Percentiles rank a stretch among this genome's conserved stretches.
Evolutionary conservation across 1,284 basidiomycete genomes (phyloP).

Genomic region (Exsudoporus floridanus): DNA sequence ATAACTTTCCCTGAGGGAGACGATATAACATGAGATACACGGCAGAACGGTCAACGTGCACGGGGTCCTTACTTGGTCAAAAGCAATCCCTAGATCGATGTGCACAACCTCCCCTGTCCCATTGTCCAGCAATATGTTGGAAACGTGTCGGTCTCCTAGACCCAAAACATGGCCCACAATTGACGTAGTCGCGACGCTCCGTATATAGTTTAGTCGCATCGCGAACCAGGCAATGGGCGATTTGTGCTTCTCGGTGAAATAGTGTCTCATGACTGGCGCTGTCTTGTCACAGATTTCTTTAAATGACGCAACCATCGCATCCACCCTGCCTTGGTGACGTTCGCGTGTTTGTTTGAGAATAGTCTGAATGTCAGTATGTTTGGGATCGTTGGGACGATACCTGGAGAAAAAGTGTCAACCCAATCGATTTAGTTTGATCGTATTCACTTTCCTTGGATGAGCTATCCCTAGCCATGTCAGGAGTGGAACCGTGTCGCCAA

Average conservation of each 20-base stretch:
- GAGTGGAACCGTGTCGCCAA: constrained; percentile 76
- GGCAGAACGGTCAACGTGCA: neutral
- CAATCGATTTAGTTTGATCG: constrained; percentile 16
- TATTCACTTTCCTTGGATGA: constrained; percentile 55
- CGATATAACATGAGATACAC: neutral
- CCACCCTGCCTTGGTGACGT: constrained; percentile 30
- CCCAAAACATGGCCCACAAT: constrained; percentile 94
- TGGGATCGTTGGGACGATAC: constrained; percentile 43
- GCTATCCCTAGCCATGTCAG: constrained; percentile 58
- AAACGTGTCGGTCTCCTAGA: constrained; percentile 89
- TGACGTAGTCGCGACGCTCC: constrained; percentile 90
- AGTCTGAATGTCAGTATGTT: constrained; percentile 18
- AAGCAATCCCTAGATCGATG: constrained; percentile 96
- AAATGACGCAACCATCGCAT: constrained; percentile 50
- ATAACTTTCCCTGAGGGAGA: constrained; percentile 67
- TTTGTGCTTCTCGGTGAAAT: constrained; percentile 88
- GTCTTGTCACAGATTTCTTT: constrained; percentile 55
- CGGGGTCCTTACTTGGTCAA: constrained; percentile 75
- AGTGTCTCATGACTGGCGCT: constrained; percentile 90
- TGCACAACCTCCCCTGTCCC: constrained; percentile 85
- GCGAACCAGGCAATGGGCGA: constrained; percentile 89
- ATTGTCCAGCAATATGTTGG: constrained; percentile 91
- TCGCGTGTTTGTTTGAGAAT: constrained; percentile 32
- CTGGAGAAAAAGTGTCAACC: constrained; percentile 30
- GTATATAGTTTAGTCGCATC: constrained; percentile 88